A percentile compares a stretch with the other conserved stretches of the same genome.
phyloP scores from a whole-genome alignment of 2,329 filamentous ascomycete species.

The Colletotrichum endophyticum region DNA sequence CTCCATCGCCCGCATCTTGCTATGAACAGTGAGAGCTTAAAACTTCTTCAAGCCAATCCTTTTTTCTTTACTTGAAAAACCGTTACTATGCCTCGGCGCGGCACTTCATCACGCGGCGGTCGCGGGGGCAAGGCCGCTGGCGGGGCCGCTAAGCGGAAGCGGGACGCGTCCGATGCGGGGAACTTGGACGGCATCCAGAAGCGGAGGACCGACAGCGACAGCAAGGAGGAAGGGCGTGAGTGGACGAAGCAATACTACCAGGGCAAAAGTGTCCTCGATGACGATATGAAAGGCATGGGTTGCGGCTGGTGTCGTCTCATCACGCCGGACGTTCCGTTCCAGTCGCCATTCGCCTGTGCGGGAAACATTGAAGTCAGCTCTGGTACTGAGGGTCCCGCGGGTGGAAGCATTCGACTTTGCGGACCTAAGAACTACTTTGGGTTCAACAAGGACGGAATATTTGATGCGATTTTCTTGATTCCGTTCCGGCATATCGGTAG shows the following conservation, averaged over 20 bases:
- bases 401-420: not conserved
- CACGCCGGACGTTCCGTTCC: not conserved
- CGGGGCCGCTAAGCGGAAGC: not conserved
- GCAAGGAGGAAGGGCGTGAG: not conserved
- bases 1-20: not conserved
- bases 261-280: not conserved
- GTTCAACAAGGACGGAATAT: not conserved
- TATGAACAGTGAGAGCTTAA: not conserved
- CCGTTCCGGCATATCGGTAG: not conserved
- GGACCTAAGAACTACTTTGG: not conserved
- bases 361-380: not conserved
- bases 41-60: no score
- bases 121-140: not conserved
- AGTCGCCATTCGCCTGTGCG: not conserved
- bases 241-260: not conserved
- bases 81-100: not conserved
- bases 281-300: not conserved
- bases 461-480: not conserved
- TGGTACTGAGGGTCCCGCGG: not conserved
- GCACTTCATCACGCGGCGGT: not conserved
- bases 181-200: not conserved
- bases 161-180: not conserved
- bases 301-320: not conserved
- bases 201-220: not conserved
- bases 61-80: not conserved